phyloP scores from a whole-genome alignment of 345 rosid species.

The Arabidopsis thaliana region TAIR10.1 NC_003075.7:946501-947000 shows the following conservation, averaged over 20 bases:
- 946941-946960: constrained; percentile 35
- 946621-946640: constrained; percentile 53
- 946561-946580: constrained; percentile 77
- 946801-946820: constrained; percentile 49
- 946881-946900: constrained; percentile 28
- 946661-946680: constrained; percentile 48
- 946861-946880: constrained; percentile 10
- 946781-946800: constrained; percentile 63
- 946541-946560: constrained; percentile 73
- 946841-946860: not conserved
- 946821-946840: constrained; percentile 6
- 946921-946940: constrained; percentile 18
- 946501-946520: constrained; percentile 72
- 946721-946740: constrained; percentile 62
- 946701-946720: constrained; percentile 69
- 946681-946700: constrained; percentile 42
- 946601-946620: constrained; percentile 72
- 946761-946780: constrained; percentile 68
- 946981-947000: constrained; percentile 26
- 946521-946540: constrained; percentile 72
- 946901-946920: constrained; percentile 19
- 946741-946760: constrained; percentile 56
- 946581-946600: constrained; percentile 77
- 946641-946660: constrained; percentile 69
- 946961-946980: constrained; percentile 34